Percentiles rank a stretch among this genome's conserved stretches.
Conservation (phyloP, 345 rosid species). For the Kernera saxatilis region DNA sequence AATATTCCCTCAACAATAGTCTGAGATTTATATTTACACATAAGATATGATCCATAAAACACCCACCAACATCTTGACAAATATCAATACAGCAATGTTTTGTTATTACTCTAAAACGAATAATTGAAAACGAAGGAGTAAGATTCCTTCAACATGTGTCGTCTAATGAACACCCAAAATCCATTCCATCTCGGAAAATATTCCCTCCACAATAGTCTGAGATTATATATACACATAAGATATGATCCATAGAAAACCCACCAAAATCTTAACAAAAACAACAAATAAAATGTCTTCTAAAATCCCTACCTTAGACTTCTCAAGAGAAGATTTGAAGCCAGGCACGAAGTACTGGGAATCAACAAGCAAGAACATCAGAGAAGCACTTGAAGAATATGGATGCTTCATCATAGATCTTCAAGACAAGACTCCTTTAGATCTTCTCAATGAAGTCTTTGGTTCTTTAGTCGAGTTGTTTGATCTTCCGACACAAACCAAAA, state of each 20-base stretch:
- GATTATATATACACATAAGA: background rate
- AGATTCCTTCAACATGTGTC: no score
- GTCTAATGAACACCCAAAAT: no score
- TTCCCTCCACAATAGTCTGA: background rate
- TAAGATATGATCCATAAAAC: background rate
- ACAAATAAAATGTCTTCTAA: constrained; percentile 6
- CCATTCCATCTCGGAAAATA: no score
- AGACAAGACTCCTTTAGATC: constrained; percentile 25
- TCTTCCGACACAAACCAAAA: constrained; percentile 31
- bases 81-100: no score
- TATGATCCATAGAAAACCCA: background rate
- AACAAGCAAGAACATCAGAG: constrained; percentile 14
- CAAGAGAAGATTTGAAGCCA: constrained; percentile 29
- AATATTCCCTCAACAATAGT: background rate
- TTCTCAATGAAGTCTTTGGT: constrained; percentile 25
- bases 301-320: constrained; percentile 22
- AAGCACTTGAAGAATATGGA: constrained; percentile 27
- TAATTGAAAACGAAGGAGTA: no score
- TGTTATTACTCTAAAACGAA: no score
- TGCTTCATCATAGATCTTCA: constrained; percentile 35
- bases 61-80: background rate
- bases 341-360: constrained; percentile 24
- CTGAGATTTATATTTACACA: background rate
- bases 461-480: constrained; percentile 22
- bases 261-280: background rate